These are phyloP conservation scores for Saccharomycopsis fibuligera DNA, from an alignment of 805 yeast species.

Conservation along the genomic window DNA sequence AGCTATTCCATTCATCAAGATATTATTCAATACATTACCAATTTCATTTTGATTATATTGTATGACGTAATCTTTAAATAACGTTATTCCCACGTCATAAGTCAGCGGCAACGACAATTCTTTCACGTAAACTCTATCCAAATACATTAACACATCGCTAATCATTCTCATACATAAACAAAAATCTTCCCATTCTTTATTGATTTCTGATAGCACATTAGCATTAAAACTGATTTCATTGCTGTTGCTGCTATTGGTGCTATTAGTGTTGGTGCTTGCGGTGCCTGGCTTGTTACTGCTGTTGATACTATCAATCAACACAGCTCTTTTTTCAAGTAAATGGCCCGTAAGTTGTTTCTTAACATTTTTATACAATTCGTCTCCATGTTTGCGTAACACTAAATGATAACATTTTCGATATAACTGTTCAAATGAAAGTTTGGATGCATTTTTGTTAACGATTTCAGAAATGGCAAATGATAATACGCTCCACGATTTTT, in stretches of 20 bases:
- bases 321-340: constrained; percentile 30
- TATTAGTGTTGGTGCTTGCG: too few species aligned
- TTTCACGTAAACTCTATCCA: constrained; percentile 78
- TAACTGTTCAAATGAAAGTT: constrained; percentile 73
- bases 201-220: constrained; percentile 5
- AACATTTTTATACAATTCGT: constrained; percentile 57
- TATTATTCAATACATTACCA: constrained; percentile 42
- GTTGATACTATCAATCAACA: constrained; percentile 20
- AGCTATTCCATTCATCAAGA: constrained; percentile 49
- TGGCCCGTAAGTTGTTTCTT: constrained; percentile 41
- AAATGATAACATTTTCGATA: constrained; percentile 74
- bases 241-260: background rate
- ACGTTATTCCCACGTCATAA: constrained; percentile 66
- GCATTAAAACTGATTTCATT: background rate
- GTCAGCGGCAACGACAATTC: constrained; percentile 49
- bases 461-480: constrained; percentile 67
- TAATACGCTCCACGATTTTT: constrained; percentile 59
- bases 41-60: constrained; percentile 42
- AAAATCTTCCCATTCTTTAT: constrained; percentile 64
- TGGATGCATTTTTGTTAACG: constrained; percentile 62
- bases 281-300: background rate
- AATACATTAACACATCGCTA: constrained; percentile 78
- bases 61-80: constrained; percentile 58
- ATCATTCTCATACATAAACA: constrained; percentile 67
- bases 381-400: constrained; percentile 66